Conservation (phyloP, 2,329 filamentous ascomycete genomes). For the Cladosporium sp. region DNA sequence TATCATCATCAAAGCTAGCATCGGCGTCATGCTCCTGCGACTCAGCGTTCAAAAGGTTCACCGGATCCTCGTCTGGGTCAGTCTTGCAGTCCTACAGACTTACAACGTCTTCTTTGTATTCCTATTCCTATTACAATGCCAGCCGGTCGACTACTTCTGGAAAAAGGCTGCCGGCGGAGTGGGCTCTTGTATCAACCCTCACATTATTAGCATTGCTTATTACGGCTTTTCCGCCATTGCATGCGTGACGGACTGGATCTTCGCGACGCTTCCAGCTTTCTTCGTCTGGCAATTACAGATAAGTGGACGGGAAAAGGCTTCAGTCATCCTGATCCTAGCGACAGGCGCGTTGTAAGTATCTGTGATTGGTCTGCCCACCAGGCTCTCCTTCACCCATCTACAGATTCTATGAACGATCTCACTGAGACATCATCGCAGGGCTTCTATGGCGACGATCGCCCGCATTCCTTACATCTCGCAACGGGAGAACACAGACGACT, state of each 20-base stretch:
- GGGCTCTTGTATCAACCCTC: constrained; percentile 28
- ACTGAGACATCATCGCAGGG: constrained; percentile 1
- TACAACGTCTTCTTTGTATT: constrained; percentile 17
- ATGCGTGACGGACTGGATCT: constrained; percentile 36
- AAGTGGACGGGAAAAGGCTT: constrained; percentile 31
- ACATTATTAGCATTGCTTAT: constrained; percentile 42
- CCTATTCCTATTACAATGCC: constrained; percentile 17
- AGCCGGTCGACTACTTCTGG: constrained; percentile 17
- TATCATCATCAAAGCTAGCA: constrained; percentile 18
- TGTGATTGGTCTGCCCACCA: neutral
- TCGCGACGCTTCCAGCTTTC: constrained; percentile 36
- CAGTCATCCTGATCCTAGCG: constrained; percentile 34
- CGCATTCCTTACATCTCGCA: constrained; percentile 25
- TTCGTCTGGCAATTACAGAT: constrained; percentile 38
- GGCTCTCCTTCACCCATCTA: neutral
- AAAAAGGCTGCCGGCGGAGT: constrained; percentile 10
- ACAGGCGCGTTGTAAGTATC: constrained; percentile 33
- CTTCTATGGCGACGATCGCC: constrained; percentile 16
- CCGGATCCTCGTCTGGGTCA: constrained; percentile 11
- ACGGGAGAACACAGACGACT: constrained; percentile 11
- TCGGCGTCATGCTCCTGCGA: constrained; percentile 16
- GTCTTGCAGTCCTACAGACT: constrained; percentile 13
- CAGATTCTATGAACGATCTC: neutral
- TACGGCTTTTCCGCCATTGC: constrained; percentile 31
- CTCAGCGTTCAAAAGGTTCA: constrained; percentile 11